phyloP scores from a whole-genome alignment of 139 green algal genomes.

The Gonium pectorale region DNA sequence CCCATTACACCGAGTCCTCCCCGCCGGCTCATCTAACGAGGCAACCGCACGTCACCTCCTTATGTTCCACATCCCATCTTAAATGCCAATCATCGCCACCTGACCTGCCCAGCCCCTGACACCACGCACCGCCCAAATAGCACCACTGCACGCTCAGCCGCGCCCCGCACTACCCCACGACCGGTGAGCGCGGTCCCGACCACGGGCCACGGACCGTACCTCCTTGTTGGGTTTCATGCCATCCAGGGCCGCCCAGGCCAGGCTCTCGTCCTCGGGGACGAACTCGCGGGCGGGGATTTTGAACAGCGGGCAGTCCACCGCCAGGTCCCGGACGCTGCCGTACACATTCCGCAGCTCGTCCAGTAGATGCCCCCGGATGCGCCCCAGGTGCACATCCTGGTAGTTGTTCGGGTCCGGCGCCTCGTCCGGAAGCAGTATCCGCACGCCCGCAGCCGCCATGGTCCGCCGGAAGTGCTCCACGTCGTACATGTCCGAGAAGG shows the following conservation, averaged over 20 bases:
- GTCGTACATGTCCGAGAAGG: slow-evolving; percentile 31
- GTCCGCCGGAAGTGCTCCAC: background rate
- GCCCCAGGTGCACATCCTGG: background rate
- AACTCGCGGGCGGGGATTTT: slow-evolving; percentile 17
- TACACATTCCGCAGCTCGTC: background rate
- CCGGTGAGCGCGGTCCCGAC: too few species aligned
- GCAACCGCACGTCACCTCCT: too few species aligned
- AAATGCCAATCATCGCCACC: too few species aligned
- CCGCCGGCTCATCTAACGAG: too few species aligned
- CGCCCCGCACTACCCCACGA: too few species aligned
- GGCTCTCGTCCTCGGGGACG: background rate
- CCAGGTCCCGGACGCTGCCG: slow-evolving; percentile 12
- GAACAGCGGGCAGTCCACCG: slow-evolving; percentile 50
- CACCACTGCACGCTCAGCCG: too few species aligned
- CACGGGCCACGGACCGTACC: background rate
- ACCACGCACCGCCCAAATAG: background rate
- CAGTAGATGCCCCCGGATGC: background rate
- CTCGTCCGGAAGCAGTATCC: background rate
- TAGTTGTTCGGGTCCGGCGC: background rate
- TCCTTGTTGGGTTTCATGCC: slow-evolving; percentile 29
- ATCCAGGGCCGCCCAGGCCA: slow-evolving; percentile 52
- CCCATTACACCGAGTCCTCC: too few species aligned
- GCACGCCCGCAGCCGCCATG: background rate
- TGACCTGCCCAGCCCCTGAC: background rate
- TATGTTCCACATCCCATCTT: too few species aligned